phyloP scores from a whole-genome alignment of 2,329 filamentous ascomycete species.

The Plectosphaerella cucumerina region DNA sequence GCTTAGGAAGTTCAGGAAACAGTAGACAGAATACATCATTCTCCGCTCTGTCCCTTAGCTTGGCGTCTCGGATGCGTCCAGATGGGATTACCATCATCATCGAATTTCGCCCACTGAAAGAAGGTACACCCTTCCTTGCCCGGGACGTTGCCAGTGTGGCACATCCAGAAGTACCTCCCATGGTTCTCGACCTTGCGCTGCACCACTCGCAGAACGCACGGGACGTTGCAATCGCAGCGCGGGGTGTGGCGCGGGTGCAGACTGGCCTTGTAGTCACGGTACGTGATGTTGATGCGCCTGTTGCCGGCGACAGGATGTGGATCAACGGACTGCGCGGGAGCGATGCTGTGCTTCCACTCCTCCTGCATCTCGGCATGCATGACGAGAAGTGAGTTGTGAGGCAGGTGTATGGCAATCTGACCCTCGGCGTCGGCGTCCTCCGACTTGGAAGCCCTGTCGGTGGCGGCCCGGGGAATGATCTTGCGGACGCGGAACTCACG shows the following conservation, averaged over 20 bases:
- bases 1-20: not conserved
- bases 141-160: conserved; percentile 69
- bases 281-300: conserved; percentile 88
- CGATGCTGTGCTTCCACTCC: conserved; percentile 88
- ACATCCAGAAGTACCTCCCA: conserved; percentile 93
- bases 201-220: conserved; percentile 69
- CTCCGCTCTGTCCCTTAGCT: not conserved
- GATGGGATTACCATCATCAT: conserved; percentile 77
- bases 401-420: conserved; percentile 88
- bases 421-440: conserved; percentile 63
- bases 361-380: conserved; percentile 99
- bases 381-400: conserved; percentile 87
- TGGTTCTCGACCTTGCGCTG: conserved; percentile 72
- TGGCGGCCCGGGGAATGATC: conserved; percentile 58
- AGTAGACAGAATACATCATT: not conserved
- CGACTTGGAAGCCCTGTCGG: conserved; percentile 27
- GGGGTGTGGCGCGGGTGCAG: conserved; percentile 78
- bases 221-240: conserved; percentile 68
- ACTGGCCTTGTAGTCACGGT: conserved; percentile 75
- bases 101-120: conserved; percentile 84
- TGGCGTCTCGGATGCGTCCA: conserved; percentile 35
- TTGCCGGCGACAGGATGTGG: conserved; percentile 80
- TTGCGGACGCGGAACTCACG: conserved; percentile 85
- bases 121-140: conserved; percentile 68
- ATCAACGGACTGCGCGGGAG: conserved; percentile 70